Evolutionary conservation across 768 basidiomycete genomes (phyloP).

Genomic region (Agaricus sinodeliciosus): DNA sequence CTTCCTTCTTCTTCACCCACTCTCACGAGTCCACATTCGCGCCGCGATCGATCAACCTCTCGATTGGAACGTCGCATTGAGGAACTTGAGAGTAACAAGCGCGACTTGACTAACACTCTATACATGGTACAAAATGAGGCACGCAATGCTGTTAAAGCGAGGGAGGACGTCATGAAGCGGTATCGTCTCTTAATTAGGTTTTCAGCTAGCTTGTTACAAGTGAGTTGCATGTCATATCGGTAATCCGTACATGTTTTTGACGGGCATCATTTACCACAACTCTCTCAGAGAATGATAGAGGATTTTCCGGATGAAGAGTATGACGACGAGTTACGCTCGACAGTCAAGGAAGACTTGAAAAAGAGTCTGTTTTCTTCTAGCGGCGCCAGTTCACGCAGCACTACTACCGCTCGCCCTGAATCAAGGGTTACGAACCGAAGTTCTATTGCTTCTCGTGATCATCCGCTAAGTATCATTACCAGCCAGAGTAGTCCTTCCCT

Average conservation of each 20-base stretch:
- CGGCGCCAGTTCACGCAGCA: neutral
- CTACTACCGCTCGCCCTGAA: conserved; percentile 2
- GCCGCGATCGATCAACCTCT: neutral
- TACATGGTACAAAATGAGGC: conserved; percentile 28
- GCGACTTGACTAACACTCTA: neutral
- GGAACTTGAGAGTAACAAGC: conserved; percentile 1
- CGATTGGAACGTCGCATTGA: neutral
- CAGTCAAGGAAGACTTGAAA: conserved; percentile 1
- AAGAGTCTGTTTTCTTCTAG: neutral
- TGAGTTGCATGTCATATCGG: neutral
- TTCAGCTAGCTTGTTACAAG: conserved; percentile 27
- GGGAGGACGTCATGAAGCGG: conserved; percentile 25
- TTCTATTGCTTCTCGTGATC: neutral
- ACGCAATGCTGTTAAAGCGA: conserved; percentile 24
- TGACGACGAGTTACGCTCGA: neutral
- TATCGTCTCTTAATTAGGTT: conserved; percentile 32
- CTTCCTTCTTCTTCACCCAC: neutral
- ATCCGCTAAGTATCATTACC: neutral
- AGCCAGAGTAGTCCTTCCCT: too few species aligned
- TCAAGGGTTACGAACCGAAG: neutral
- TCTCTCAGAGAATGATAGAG: neutral
- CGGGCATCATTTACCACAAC: neutral
- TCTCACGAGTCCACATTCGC: neutral
- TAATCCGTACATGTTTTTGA: neutral
- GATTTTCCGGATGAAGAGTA: neutral